These are phyloP conservation scores for Papiliotrema nemorosa DNA, from an alignment of 1,284 basidiomycete genomes.

Conservation along the genomic window DNA sequence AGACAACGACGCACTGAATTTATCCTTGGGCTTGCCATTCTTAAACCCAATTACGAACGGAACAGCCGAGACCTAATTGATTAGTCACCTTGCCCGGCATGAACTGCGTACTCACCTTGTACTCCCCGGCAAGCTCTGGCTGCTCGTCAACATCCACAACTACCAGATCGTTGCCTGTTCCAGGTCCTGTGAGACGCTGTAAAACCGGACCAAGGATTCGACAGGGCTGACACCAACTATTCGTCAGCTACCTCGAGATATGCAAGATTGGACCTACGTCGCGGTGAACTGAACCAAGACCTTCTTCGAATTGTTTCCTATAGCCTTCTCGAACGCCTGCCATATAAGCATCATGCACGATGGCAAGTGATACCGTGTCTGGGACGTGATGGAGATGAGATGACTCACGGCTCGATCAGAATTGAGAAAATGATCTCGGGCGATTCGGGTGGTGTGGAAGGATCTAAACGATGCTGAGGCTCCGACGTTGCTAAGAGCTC, in stretches of 20 bases:
- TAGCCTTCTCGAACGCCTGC: constrained; percentile 25
- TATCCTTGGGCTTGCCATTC: constrained; percentile 44
- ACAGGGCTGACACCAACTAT: constrained; percentile 49
- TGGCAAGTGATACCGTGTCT: constrained; percentile 6
- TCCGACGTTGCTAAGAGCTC: constrained; percentile 53
- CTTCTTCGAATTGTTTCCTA: constrained; percentile 31
- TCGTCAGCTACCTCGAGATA: neutral
- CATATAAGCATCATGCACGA: neutral
- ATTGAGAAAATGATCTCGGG: constrained; percentile 33
- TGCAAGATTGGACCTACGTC: constrained; percentile 23
- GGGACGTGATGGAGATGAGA: neutral
- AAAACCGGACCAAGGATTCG: constrained; percentile 45
- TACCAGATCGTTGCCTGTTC: constrained; percentile 39
- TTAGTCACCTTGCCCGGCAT: neutral
- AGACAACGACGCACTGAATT: constrained; percentile 41
- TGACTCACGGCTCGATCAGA: constrained; percentile 19
- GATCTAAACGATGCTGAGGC: neutral
- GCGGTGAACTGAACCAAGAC: constrained; percentile 50
- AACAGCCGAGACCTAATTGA: constrained; percentile 38
- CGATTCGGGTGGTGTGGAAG: constrained; percentile 17
- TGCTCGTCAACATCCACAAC: constrained; percentile 46
- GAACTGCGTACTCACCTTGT: constrained; percentile 31
- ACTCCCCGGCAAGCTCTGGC: constrained; percentile 44
- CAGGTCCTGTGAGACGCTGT: constrained; percentile 38
- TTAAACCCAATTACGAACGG: constrained; percentile 49